These are phyloP conservation scores for Ustilago sp. DNA, from an alignment of 1,284 basidiomycete species.

Conservation along the genomic window DNA sequence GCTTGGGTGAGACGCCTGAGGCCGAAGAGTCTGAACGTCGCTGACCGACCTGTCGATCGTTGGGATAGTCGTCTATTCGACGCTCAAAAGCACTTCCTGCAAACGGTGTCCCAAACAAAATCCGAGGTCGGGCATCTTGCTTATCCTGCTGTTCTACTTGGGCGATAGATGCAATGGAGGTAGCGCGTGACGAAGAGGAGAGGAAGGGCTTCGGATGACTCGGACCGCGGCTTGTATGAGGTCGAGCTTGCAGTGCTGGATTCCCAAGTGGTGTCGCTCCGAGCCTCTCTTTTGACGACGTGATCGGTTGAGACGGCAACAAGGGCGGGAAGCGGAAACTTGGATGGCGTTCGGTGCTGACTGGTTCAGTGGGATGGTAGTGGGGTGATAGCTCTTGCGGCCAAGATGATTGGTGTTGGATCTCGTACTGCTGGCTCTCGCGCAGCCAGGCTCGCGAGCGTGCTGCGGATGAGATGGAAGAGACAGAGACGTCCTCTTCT, in stretches of 20 bases:
- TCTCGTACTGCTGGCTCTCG: background rate
- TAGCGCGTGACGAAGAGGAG: conserved; percentile 23
- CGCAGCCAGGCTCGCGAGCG: conserved; percentile 14
- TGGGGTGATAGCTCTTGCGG: background rate
- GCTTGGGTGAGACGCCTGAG: conserved; percentile 1
- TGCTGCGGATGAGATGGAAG: conserved; percentile 12
- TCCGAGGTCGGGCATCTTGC: background rate
- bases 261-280: background rate
- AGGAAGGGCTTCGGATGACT: conserved; percentile 23
- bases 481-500: conserved; percentile 21
- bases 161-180: conserved; percentile 23
- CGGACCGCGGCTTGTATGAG: conserved; percentile 32
- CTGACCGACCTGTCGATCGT: background rate
- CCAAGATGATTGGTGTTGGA: background rate
- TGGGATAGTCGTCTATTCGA: background rate
- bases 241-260: conserved; percentile 6
- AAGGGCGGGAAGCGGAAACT: conserved; percentile 19
- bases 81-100: conserved; percentile 7
- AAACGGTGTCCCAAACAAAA: conserved; percentile 27
- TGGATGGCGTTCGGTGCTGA: background rate
- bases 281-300: background rate
- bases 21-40: background rate
- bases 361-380: background rate
- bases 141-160: background rate
- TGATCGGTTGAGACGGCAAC: background rate